Evolutionary conservation across 129 eudicot species (phyloP).

Genomic region (Pittosporum tobira): DNA sequence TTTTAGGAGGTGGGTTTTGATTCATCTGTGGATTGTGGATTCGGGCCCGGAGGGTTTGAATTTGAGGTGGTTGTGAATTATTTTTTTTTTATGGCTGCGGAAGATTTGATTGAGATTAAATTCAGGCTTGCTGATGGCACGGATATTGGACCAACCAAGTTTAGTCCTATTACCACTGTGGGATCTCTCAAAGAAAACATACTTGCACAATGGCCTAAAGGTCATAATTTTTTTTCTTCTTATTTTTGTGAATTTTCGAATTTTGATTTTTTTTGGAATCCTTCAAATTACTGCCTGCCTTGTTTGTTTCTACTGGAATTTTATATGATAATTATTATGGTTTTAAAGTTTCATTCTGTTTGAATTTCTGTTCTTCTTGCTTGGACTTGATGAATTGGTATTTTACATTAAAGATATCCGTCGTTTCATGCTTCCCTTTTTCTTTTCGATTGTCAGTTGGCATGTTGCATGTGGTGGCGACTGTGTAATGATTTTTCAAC

Average conservation of each 20-base stretch:
- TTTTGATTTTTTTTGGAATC: neutral
- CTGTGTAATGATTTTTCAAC: neutral
- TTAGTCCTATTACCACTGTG: conserved; percentile 40
- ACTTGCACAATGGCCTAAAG: conserved; percentile 67
- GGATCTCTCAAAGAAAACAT: conserved; percentile 58
- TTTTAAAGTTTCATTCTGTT: neutral
- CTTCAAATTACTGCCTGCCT: no score
- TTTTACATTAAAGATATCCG: no score
- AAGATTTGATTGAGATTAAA: conserved; percentile 49
- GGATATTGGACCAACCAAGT: conserved; percentile 64
- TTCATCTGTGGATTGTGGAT: conserved; percentile 3
- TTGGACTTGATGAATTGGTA: neutral
- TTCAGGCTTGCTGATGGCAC: conserved; percentile 68
- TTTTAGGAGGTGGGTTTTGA: neutral
- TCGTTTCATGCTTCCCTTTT: neutral
- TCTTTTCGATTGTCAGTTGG: neutral
- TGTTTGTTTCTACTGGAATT: conserved; percentile 1
- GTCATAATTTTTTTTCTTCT: conserved; percentile 21
- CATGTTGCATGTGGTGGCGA: no score
- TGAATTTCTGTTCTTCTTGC: neutral
- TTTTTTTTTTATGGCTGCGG: conserved; percentile 30
- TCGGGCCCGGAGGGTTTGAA: conserved; percentile 10
- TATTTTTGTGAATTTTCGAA: neutral
- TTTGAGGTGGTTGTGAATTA: conserved; percentile 11
- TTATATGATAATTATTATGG: neutral